A percentile compares a stretch with the other conserved stretches of the same genome.
Conservation (phyloP, 345 rosid genomes). For the Populus davidiana region DNA sequence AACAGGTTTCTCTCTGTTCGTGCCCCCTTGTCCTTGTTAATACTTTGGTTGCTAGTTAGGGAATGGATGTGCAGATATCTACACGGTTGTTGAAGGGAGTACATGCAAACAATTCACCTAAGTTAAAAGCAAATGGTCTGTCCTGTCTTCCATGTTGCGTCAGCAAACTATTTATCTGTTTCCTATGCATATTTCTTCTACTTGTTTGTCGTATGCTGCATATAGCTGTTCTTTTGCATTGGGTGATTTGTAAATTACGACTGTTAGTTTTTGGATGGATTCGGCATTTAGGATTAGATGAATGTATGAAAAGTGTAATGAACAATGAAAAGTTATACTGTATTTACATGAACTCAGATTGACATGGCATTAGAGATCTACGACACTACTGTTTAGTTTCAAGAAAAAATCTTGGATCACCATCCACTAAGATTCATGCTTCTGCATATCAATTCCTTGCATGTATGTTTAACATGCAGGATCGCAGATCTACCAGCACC, state of each 20-base stretch:
- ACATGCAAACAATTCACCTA: background rate
- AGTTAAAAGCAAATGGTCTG: slow-evolving; percentile 1
- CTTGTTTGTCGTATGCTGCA: slow-evolving; percentile 18
- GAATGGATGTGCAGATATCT: slow-evolving; percentile 5
- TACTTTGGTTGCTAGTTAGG: background rate
- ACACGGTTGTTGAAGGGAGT: slow-evolving; percentile 5
- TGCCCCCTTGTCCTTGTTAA: slow-evolving; percentile 13
- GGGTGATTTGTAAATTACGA: slow-evolving; percentile 10
- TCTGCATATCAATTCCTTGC: background rate
- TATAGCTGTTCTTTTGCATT: background rate
- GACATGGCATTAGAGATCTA: background rate
- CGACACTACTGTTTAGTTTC: too few species aligned
- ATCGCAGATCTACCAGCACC: background rate
- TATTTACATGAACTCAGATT: background rate
- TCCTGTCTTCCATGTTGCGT: slow-evolving; percentile 12
- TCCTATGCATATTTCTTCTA: background rate
- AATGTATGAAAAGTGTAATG: slow-evolving; percentile 3
- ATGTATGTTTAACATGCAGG: background rate
- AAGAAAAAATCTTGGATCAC: background rate
- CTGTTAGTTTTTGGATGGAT: slow-evolving; percentile 1
- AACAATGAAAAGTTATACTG: slow-evolving; percentile 10
- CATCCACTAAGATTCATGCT: background rate
- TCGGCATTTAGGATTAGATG: background rate
- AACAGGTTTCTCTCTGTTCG: background rate
- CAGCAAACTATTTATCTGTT: slow-evolving; percentile 7